phyloP scores from a whole-genome alignment of 2,329 filamentous ascomycete species.

The Calonectria naviculata region DNA sequence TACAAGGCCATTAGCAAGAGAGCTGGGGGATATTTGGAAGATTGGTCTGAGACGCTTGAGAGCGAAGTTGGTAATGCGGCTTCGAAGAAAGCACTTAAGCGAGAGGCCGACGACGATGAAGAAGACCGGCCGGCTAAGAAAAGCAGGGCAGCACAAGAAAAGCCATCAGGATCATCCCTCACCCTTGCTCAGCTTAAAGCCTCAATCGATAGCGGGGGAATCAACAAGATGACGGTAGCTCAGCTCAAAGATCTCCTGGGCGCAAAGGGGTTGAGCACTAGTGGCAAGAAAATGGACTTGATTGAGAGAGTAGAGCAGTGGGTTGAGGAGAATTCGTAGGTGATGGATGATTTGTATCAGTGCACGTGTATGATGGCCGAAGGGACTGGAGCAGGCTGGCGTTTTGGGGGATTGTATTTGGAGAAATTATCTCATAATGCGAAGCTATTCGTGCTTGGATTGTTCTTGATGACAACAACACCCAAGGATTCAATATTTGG shows the following conservation, averaged over 20 bases:
- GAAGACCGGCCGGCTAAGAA: constrained; percentile 60
- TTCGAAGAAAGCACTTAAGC: constrained; percentile 59
- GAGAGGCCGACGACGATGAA: constrained; percentile 60
- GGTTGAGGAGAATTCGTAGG: constrained; percentile 58
- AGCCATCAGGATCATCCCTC: constrained; percentile 47
- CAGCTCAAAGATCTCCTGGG: constrained; percentile 62
- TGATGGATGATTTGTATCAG: not conserved
- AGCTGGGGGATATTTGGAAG: constrained; percentile 80
- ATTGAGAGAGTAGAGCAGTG: constrained; percentile 67
- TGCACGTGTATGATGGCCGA: constrained; percentile 3
- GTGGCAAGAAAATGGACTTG: constrained; percentile 65
- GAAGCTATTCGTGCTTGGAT: not conserved
- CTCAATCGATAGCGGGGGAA: constrained; percentile 56
- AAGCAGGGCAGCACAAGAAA: constrained; percentile 48
- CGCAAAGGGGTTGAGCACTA: constrained; percentile 58
- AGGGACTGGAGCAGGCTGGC: not conserved
- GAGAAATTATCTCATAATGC: not conserved
- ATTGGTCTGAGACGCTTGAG: constrained; percentile 79
- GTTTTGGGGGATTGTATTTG: not conserved
- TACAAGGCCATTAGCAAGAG: constrained; percentile 91
- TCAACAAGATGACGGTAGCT: constrained; percentile 66
- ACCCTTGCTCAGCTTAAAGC: constrained; percentile 59
- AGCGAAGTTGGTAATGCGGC: constrained; percentile 57
- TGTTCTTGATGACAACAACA: too few relatives aligned
- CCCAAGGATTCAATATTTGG: not conserved